Evolutionary conservation across 805 yeast species (phyloP), one percentile per base, ranked within the genome.

Genomic region (Candida quercuum): DNA sequence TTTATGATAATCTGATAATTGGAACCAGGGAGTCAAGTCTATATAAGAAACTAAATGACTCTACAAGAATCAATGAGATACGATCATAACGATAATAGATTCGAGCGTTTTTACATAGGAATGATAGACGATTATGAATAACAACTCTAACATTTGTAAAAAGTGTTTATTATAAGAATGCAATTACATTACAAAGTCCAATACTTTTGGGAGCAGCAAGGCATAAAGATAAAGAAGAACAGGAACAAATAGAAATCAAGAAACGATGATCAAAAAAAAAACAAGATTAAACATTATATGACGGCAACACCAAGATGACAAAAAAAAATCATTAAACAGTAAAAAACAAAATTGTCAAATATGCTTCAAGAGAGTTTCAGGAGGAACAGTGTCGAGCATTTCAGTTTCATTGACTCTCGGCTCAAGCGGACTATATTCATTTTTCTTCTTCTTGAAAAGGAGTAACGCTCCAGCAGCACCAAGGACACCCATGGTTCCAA

Each of bases 341-440:
- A 26, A 16, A 24, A 19, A 13, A 37, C 33, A 32, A 11, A 16
- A 27, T 27, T 6, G 18, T 27, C 29, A 45, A 27, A 49, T 49
- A 38, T 59, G 62, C 41, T 63, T 65, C 53, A 72, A 56, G 29
- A 79, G 54, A 40, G 66, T 69, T 38, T 67, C 76, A 5, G 84
- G 85, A 2, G 86, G 85, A 27, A 77, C 78, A 8, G 76, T 72
- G 40, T 71, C 69, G 29, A 76, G 57, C 84, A 78, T 77, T 39
- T 74, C 79, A 18, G 71, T 67, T 41, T 76, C 84, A 33, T 75
- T 74, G 22, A 74, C 77, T 43, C 82, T 66, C n/a, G 74, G 72
- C 32, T 69, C 63, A 22, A 78, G 49, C 12, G 77, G 69, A 27
- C 56, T 59, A 46, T 73, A 68, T 5, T 63, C 60, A 13, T 68